Conservation (phyloP, 1,284 basidiomycete genomes). For the Leccinum subrobustum region DNA sequence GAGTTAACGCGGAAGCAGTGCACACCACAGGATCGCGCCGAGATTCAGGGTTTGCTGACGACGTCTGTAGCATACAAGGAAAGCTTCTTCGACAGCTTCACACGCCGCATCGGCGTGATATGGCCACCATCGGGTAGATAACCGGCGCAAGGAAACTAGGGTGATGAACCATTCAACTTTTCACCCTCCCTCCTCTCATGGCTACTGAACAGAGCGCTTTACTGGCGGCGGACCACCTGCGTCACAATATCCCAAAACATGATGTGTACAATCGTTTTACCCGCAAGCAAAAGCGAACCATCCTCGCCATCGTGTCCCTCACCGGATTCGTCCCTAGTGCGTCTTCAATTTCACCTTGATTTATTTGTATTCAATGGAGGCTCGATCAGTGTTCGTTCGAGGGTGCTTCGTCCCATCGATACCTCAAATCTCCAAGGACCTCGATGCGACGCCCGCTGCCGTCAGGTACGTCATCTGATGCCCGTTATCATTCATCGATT, state of each 20-base stretch:
- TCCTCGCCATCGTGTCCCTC: conserved; percentile 42
- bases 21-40: not conserved
- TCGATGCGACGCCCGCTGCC: conserved; percentile 37
- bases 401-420: conserved; percentile 49
- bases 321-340: conserved; percentile 26
- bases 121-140: conserved; percentile 19
- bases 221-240: not conserved
- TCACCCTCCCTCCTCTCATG: not conserved
- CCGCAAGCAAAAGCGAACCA: conserved; percentile 34
- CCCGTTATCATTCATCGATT: not conserved
- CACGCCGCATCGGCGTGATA: conserved; percentile 13
- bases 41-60: not conserved
- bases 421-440: conserved; percentile 42
- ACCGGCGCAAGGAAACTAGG: not conserved
- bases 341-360: conserved; percentile 3
- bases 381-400: conserved; percentile 41
- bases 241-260: conserved; percentile 3
- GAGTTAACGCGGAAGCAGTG: not conserved
- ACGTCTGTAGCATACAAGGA: not conserved
- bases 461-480: conserved; percentile 36
- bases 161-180: not conserved
- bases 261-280: conserved; percentile 45
- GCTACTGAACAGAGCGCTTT: not conserved
- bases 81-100: not conserved
- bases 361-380: not conserved